phyloP scores from a whole-genome alignment of 331 rosid genomes.

The Malus hybrid region DNA sequence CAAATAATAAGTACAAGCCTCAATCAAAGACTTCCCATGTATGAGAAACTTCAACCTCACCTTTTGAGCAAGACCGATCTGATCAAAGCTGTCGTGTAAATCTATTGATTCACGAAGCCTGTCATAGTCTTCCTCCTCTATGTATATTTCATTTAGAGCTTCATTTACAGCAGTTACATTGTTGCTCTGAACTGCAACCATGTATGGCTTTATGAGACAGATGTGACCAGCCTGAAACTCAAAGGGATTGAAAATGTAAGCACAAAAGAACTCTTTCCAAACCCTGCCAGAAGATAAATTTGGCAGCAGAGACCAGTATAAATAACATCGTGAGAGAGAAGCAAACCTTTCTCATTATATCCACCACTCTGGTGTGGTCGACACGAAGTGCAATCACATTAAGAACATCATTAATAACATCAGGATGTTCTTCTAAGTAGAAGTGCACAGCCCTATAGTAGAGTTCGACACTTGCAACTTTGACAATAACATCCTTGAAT shows the following conservation, averaged over 20 bases:
- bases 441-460: slow-evolving; percentile 33
- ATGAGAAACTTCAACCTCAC: slow-evolving; percentile 7
- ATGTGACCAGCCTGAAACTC: slow-evolving; percentile 32
- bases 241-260: slow-evolving; percentile 2
- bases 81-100: slow-evolving; percentile 28
- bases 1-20: neutral
- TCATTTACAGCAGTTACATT: slow-evolving; percentile 33
- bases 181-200: slow-evolving; percentile 34
- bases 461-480: slow-evolving; percentile 34
- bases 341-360: slow-evolving; percentile 32
- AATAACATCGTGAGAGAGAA: neutral
- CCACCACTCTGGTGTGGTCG: slow-evolving; percentile 32
- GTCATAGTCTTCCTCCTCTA: slow-evolving; percentile 33
- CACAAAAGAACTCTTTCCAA: neutral
- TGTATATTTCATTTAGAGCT: slow-evolving; percentile 35
- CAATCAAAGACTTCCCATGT: neutral
- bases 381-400: slow-evolving; percentile 34
- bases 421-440: slow-evolving; percentile 30
- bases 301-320: neutral
- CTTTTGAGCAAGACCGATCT: slow-evolving; percentile 35
- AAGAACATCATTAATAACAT: slow-evolving; percentile 26
- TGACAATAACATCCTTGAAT: slow-evolving; percentile 25
- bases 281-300: neutral
- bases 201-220: slow-evolving; percentile 29
- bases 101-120: slow-evolving; percentile 32